Evolutionary conservation across 208 protist genomes (phyloP).

Genomic region (Jaenimonas drosophilae): DNA sequence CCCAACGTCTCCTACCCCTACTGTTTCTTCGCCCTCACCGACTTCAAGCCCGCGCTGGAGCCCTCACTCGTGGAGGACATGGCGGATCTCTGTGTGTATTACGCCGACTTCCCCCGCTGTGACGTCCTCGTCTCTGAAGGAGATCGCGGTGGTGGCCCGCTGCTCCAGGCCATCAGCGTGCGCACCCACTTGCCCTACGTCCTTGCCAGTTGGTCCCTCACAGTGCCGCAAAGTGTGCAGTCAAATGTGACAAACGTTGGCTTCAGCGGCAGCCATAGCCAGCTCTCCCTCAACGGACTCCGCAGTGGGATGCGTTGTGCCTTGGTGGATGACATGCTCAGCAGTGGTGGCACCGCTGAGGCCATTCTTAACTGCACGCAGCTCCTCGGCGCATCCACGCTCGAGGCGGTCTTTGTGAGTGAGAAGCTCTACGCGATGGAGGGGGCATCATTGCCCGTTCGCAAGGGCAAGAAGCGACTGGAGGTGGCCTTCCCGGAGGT

Average conservation of each 20-base stretch:
- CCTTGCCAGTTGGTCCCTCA: constrained; percentile 17
- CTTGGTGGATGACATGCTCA: constrained; percentile 37
- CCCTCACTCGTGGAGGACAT: constrained; percentile 30
- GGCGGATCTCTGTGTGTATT: constrained; percentile 19
- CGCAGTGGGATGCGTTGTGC: constrained; percentile 11
- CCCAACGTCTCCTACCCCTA: constrained; percentile 15
- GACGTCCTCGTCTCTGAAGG: constrained; percentile 31
- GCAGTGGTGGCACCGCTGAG: constrained; percentile 24
- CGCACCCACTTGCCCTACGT: constrained; percentile 18
- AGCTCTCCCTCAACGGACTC: constrained; percentile 16
- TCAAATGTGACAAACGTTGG: constrained; percentile 12
- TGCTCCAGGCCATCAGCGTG: constrained; percentile 18
- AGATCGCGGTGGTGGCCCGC: constrained; percentile 22
- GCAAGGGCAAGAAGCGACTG: constrained; percentile 16
- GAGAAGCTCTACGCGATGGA: constrained; percentile 23
- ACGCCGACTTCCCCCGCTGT: constrained; percentile 8
- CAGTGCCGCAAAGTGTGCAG: background rate
- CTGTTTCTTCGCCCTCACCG: constrained; percentile 25
- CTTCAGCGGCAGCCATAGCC: constrained; percentile 18
- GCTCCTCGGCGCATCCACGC: constrained; percentile 10
- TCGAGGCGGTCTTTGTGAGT: constrained; percentile 14
- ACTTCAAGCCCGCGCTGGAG: constrained; percentile 21
- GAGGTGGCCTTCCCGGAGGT: constrained; percentile 9
- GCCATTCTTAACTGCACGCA: constrained; percentile 15
- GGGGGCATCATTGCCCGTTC: constrained; percentile 7